Base-by-base conservation (phyloP, 140 eudicot species). In the Senecio squalidus region DNA sequence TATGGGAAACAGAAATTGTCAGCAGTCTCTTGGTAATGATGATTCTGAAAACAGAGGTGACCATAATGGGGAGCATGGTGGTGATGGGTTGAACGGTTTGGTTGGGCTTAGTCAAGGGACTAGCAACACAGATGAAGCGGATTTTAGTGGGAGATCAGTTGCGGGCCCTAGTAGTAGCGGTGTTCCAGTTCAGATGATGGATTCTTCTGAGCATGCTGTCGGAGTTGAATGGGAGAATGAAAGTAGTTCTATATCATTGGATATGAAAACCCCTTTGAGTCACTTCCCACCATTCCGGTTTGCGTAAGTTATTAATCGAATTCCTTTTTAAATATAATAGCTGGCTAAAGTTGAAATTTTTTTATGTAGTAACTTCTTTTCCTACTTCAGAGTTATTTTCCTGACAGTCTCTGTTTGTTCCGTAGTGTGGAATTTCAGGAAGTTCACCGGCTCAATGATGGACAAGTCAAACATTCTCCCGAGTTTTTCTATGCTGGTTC, bases 391-490 rank as follows among this genome's bases (percentile, higher is more conserved):
- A 21, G 17, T 25, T 62, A 28, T 60, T 55, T 47, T 63, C 29
- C 27, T 46, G 17, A 76, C 17, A 30, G 34, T 41, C 21, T 23
- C 38, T 64, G 16, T 55, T 73, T 74, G 64, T 63, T 54, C 58
- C 38, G 31, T 73, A 93, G 99, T 75, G 94, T 93, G 28, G 96
- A 88, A 62, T 88, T 93, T 69, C 87, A 78, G 62, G 96, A 88
- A 62, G 95, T 93, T 67, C 94, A 79, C 61, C 78, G 94, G 77
- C 96, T 88, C 10, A 82, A 61, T 56, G 99, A 93, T 82, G 99
- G 99, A 52, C 99, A 93, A 80, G 99, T 93, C 58, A 93, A 88
- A 62, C 96, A 93, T 80, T 88, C 99, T 64, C 90, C 90, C n/a
- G 99, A 93, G 79, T 86, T 76, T 46, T 93, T 88, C 66, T 93